Base-by-base conservation (phyloP, 2,329 filamentous ascomycete species). In the Epichloe sylvatica region DNA sequence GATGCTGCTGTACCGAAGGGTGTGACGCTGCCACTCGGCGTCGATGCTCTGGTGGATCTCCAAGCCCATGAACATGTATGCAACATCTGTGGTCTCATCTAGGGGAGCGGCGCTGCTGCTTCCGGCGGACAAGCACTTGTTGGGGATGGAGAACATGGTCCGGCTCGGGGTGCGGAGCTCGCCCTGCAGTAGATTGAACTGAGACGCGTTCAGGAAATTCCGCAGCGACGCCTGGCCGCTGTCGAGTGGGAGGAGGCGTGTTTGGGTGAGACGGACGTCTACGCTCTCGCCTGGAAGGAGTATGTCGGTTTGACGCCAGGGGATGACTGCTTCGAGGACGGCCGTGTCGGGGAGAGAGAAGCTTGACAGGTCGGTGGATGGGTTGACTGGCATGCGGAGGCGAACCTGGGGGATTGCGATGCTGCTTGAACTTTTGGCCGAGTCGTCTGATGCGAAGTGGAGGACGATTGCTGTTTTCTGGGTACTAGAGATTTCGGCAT, bases 11-110 rank as follows among this genome's bases (percentile, higher is more conserved):
- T 78, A 78, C 7, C 65, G 67, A 8, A 80, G 62, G 11, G 59
- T 70, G 61, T 73, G 70, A 41, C 66, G 68, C 6, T 64, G 53
- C 59, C 70, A 73, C 2, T 66, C 59, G 38, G 70, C 61, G 9
- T 70, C 63, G 44, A 72, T 61, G 23, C 65, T 61, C 51, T 73
- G 72, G 43, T 71, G 74, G 38, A 79, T 64, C 56, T 80, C 75
- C 2, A 77, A 64, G 7, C 75, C 74, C 45, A 67, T 65, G 59
- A 78, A 77, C 15, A 67, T 49, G 56, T 68, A 70, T 12, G 56
- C 52, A 3, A 67, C 43, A 39, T 62, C 51, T 43, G 23, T 47
- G 46, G 48, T 21, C 2, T 42, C 30, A 7, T 36, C 35, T n/a
- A n/a, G 19, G n/a, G 42, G 43, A 36, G 19, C 35, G n/a, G 4